A percentile compares a stretch with the other conserved stretches of the same genome.
Conservation (phyloP, 345 rosid species). For the Rhodamnia rubescens region DNA sequence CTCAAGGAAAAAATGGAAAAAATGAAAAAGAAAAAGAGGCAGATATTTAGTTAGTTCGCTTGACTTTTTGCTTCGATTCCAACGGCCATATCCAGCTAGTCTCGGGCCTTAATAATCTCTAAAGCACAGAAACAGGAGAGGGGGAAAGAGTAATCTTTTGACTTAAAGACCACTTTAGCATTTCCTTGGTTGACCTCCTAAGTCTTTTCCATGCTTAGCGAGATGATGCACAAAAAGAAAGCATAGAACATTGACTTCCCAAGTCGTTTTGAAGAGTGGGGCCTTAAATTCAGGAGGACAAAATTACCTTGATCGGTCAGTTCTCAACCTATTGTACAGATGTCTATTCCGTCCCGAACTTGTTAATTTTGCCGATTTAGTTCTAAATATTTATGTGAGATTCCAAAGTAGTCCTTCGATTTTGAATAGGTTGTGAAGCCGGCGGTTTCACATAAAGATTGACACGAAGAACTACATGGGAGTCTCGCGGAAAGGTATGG, state of each 20-base stretch:
- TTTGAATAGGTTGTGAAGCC: rapidly evolving
- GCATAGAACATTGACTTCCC: background rate
- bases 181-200: background rate
- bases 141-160: background rate
- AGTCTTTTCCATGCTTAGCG: background rate
- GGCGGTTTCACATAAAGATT: rapidly evolving
- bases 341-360: background rate
- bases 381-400: rapidly evolving
- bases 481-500: background rate
- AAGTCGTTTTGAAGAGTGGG: background rate
- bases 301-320: rapidly evolving
- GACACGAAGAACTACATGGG: rapidly evolving
- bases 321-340: background rate
- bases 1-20: background rate
- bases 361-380: background rate
- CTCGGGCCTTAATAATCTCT: background rate
- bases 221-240: background rate
- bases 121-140: background rate
- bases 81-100: background rate
- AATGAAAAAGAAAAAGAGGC: background rate
- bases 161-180: background rate
- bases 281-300: background rate
- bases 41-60: background rate
- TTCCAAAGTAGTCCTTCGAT: background rate
- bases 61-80: background rate